Percentiles rank a stretch among this genome's conserved stretches.
phyloP scores from a whole-genome alignment of 495 filamentous ascomycete genomes.

The Penicillium robsamsonii region DNA sequence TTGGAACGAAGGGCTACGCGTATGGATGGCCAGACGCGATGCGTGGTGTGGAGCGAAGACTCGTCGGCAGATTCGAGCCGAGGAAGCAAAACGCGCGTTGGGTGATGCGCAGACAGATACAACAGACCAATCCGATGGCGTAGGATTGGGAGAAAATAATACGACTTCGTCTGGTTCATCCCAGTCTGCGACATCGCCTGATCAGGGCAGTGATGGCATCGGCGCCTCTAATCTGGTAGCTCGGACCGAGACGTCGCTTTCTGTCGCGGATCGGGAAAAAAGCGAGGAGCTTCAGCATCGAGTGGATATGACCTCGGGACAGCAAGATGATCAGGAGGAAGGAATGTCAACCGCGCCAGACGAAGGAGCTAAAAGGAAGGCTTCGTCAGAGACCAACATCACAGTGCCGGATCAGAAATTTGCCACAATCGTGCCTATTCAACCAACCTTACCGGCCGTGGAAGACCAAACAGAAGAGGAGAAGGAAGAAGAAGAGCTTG shows the following conservation, averaged over 20 bases:
- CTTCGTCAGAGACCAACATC: conserved; percentile 33
- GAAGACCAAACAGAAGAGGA: conserved; percentile 27
- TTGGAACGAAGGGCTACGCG: conserved; percentile 79
- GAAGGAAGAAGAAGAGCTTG: conserved; percentile 28
- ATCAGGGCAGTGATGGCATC: conserved; percentile 12
- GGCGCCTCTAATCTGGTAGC: conserved; percentile 34
- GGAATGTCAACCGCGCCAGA: conserved; percentile 27
- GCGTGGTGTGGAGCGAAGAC: conserved; percentile 79
- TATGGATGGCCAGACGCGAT: conserved; percentile 72
- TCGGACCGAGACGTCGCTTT: conserved; percentile 28
- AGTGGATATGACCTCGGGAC: conserved; percentile 8
- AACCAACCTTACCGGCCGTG: conserved; percentile 10
- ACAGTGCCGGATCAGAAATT: conserved; percentile 31
- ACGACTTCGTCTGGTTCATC: conserved; percentile 12
- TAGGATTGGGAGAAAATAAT: conserved; percentile 8
- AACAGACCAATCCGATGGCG: conserved; percentile 7
- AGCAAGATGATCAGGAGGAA: conserved; percentile 21
- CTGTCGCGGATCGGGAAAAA: conserved; percentile 26
- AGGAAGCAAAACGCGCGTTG: conserved; percentile 18
- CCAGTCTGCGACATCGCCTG: conserved; percentile 3
- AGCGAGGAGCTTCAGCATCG: conserved; percentile 17
- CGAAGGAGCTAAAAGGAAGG: conserved; percentile 25
- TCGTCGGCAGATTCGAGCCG: conserved; percentile 28
- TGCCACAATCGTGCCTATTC: conserved; percentile 5
- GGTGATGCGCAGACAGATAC: not conserved